Base-by-base conservation (phyloP, 1,139 yeast species). In the Hansenula lynferdii region DNA sequence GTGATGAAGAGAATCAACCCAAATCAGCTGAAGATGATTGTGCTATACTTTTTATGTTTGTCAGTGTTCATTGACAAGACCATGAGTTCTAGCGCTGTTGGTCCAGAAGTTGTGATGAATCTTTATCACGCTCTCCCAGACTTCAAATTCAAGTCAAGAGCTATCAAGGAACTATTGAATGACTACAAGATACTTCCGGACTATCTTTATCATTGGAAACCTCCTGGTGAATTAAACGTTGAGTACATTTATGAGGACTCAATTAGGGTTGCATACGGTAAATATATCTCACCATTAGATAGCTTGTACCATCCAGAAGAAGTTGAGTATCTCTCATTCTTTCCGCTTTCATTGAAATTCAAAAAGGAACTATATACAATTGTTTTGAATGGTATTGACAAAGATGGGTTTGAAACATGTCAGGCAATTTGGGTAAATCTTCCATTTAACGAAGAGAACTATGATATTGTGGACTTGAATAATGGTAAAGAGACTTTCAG, bases 131-230 rank as follows among this genome's bases (percentile, higher is more conserved):
- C 44, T 7, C 15, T 26, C 7, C 36, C 30, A 36, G 42, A 21
- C 1, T 35, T 24, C 11, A 22, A 30, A 24, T 17, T 23, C 8
- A 19, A 19, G 10, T 28, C 34, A 4, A 61, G 64, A 48, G 27
- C 40, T 26, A 15, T 44, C 38, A 17, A 54, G 20, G 15, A 14
- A 5, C 4, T 6, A 15, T 14, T 26, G 8, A 26, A 33, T 4
- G 15, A 14, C 5, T 20, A 5, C 12, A 15, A 26, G 8, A 12
- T 21, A 4, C 15, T 21, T 2, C 3, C 11, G 5, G 36, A 34
- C 12, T 27, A 21, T 11, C 23, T 26, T 16, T 17, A 34, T 22
- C 31, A 27, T 16, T 34, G 30, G 26, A 34, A 34, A 20, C 36
- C 36, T 6, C 21, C 30, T 16, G 36, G 36, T 16, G 36, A 34